Evolutionary conservation across 2,329 filamentous ascomycete genomes (phyloP).

Genomic region (Monosporascus sp.): DNA sequence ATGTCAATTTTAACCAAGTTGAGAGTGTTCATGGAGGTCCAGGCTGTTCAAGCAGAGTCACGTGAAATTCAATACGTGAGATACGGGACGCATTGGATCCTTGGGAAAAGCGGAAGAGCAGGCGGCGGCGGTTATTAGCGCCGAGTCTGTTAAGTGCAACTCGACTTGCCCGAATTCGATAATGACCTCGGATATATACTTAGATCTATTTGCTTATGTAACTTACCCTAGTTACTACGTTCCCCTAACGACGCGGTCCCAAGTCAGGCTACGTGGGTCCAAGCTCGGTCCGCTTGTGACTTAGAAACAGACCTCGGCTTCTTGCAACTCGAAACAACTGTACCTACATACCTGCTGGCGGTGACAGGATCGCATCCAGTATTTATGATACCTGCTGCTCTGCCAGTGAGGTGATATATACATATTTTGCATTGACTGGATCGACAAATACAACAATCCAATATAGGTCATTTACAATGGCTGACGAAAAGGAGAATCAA

Average conservation of each 20-base stretch:
- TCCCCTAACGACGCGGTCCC: background rate
- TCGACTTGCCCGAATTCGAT: too few species aligned
- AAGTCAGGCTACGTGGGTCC: background rate
- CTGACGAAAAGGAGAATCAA: constrained; percentile 11
- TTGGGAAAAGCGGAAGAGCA: too few species aligned
- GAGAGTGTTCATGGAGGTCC: background rate
- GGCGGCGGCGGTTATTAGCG: too few species aligned
- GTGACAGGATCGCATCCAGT: background rate
- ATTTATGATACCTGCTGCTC: background rate
- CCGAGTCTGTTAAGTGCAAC: too few species aligned
- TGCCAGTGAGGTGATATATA: too few species aligned
- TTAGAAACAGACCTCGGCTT: background rate
- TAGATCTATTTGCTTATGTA: too few species aligned
- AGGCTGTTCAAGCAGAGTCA: background rate
- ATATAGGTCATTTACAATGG: constrained; percentile 3
- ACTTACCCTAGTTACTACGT: too few species aligned
- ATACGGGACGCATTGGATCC: too few species aligned
- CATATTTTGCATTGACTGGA: too few species aligned
- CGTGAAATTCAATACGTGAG: background rate
- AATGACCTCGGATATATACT: too few species aligned
- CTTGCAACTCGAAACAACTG: background rate
- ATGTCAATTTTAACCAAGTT: background rate
- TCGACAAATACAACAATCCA: too few species aligned
- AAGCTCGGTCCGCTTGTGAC: background rate
- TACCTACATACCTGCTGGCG: too few species aligned